Base-by-base conservation (phyloP, 768 basidiomycete genomes). In the Suillus weaverae region DNA sequence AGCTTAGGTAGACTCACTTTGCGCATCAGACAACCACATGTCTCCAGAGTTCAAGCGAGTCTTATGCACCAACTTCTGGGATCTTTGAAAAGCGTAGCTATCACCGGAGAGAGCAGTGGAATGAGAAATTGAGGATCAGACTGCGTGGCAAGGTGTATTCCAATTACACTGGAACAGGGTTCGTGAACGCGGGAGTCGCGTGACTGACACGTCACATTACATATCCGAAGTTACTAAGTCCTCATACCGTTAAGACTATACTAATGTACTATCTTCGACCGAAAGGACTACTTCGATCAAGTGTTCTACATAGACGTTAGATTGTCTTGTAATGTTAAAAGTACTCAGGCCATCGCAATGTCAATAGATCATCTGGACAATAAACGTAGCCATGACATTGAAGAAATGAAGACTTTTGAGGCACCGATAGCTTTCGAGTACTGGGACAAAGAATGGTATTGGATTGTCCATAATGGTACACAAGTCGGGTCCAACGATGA, bases 21-120 rank as follows among this genome's bases (percentile, higher is more conserved):
- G 85, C 50, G 79, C 77, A 68, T 87, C 86, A 64, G 84, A 81
- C 55, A 85, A 73, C 83, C 83, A 85, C 83, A 85, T 85, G 32
- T 50, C 62, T 62, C 14, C 26, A 55, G 9, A 43, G 20, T 36
- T 62, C 63, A 64, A 59, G 11, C 11, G 57, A 11, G 57, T 59
- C 11, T 41, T 59, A 20, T 59, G 39, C 30, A 20, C 10, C 18
- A 9, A 11, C 36, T 57, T 11, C 14, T 22, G 13, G 11, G 6
- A 14, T 50, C 7, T 36, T 57, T n/a, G 18, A 57, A 13, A 39
- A 26, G 38, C 22, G 56, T 57, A 39, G 38, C 22, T 57, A 35
- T 39, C 16, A 2, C 26, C 30, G 56, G 6, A 30, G 16, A 38
- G 20, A 39, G 8, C 36, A 2, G 36, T 38, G 14, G 5, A 3